Base-by-base conservation (phyloP, 371 early-diverging fungal species). In the Mortierella sp. region DNA sequence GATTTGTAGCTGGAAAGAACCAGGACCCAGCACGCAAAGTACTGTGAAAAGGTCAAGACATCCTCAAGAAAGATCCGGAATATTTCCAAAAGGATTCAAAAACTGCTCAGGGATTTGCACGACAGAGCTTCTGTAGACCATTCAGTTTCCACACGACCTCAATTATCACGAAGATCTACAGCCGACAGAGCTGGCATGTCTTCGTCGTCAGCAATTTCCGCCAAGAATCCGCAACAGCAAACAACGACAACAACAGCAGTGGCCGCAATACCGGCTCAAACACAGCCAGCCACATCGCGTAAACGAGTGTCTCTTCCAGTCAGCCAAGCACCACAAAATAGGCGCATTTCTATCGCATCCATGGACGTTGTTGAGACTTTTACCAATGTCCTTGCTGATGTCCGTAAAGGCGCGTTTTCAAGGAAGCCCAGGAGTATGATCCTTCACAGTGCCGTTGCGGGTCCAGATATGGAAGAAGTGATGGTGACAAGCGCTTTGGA, bases 381-480 rank as follows among this genome's bases (percentile, higher is more conserved):
- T 26, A 60, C 64, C 5, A 69, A 69, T 30, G 41, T 69, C 14
- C 64, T 60, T 28, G 41, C 56, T 1, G 70, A 69, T 57, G 46
- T 64, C 27, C 48, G 65, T 15, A 56, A 26, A 32, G 68, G 64
- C 42, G 60, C 57, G 0, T 75, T 75, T 53, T 30, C 50, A n/a
- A 34, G 76, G 31, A 75, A 75, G 27, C 61, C 76, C 2, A 44
- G 65, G 17, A 59, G 59, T 28, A 60, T 75, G 76, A 31, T 68
- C 4, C 37, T 53, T n/a, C 61, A 58, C 32, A 34, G 17, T 4
- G 32, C 69, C 2, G 54, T 75, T 34, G 60, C 76, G 21, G 70
- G 70, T 12, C 17, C 56, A 0, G 69, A 75, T 4, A 53, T 75
- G 52, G 61, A 60, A 14, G 76, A 75, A 9, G 44, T 69, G 12